Evolutionary conservation across 768 basidiomycete species (phyloP).

Genomic region (Collybia nuda): DNA sequence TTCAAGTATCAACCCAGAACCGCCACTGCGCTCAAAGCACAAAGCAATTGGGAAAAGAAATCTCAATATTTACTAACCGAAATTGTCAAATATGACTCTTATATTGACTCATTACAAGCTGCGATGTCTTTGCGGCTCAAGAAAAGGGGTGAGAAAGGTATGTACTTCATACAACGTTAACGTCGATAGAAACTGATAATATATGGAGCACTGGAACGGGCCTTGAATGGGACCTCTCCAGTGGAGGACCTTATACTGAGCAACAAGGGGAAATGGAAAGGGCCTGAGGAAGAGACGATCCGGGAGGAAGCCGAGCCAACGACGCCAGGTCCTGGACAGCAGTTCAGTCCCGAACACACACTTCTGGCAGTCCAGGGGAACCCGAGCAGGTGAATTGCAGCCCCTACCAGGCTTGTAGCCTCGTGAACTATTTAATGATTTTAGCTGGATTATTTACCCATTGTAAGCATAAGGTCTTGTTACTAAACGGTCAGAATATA

Average conservation of each 20-base stretch:
- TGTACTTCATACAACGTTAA: not conserved
- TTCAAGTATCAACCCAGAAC: constrained; percentile 80
- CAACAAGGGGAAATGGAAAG: constrained; percentile 29
- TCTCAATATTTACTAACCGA: constrained; percentile 88
- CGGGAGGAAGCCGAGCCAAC: constrained; percentile 30
- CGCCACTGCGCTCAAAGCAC: constrained; percentile 70
- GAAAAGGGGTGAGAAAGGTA: constrained; percentile 85
- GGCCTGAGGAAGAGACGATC: constrained; percentile 30
- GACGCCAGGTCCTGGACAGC: constrained; percentile 24
- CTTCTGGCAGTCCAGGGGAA: constrained; percentile 23
- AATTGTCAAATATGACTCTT: constrained; percentile 94
- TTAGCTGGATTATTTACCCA: not conserved
- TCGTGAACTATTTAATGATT: not conserved
- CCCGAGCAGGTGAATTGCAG: constrained; percentile 17
- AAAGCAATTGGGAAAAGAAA: constrained; percentile 91
- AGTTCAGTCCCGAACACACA: constrained; percentile 17
- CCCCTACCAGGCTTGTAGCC: not conserved
- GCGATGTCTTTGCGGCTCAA: constrained; percentile 86
- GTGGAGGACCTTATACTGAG: constrained; percentile 20
- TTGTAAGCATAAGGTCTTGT: constrained; percentile 8
- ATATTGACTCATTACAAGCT: constrained; percentile 83
- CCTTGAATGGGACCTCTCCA: constrained; percentile 29
- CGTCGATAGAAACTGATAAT: constrained; percentile 3
- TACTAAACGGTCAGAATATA: constrained; percentile 2
- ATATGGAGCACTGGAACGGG: constrained; percentile 29